Evolutionary conservation across 768 basidiomycete species (phyloP), one percentile per base, ranked within the genome.

Genomic region (Russula foetens): DNA sequence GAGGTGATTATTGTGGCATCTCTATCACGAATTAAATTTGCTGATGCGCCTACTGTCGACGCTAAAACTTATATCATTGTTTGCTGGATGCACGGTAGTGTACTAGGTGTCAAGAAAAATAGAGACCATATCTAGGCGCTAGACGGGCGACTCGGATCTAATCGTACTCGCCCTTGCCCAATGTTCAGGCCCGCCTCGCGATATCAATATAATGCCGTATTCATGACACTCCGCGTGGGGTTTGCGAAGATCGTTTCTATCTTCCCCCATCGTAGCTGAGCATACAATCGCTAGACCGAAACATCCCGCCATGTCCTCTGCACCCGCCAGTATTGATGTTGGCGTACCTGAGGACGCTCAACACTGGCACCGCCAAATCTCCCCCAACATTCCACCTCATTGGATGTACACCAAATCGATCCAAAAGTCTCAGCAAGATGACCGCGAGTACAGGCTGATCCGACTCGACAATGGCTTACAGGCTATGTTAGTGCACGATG

Each of bases 381-480:
- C 63, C 3, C 53, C 12, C 7, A 60, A 49, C 19, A 44, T 15
- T 11, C 17, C 44, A 19, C 17, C 51, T 28, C 84, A 81, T 67
- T 76, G 73, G 5, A 69, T 84, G 35, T 92, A 82, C 76, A 75
- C 72, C 17, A 81, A 77, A 56, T 72, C 79, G 8, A 80, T 95
- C 61, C 78, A 84, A 60, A 85, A 85, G 72, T 87, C 90, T 0
- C 78, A 79, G 53, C 82, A 86, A 67, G 92, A 96, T 69, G 84
- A 90, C 67, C 77, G 92, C 60, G 79, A 84, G 17, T 96, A 97
- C 71, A 77, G 87, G 52, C 71, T 94, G 49, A 88, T 99, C 63
- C 79, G 79, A 50, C 81, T 99, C n/a, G 79, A 84, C 7, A 99
- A 98, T 69, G 93, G 90, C 4, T 74, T 99, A n/a, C 86, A 90